These are phyloP conservation scores for Emergomyces pasteurianus DNA, from an alignment of 2,329 filamentous ascomycete genomes.

Conservation along the genomic window DNA sequence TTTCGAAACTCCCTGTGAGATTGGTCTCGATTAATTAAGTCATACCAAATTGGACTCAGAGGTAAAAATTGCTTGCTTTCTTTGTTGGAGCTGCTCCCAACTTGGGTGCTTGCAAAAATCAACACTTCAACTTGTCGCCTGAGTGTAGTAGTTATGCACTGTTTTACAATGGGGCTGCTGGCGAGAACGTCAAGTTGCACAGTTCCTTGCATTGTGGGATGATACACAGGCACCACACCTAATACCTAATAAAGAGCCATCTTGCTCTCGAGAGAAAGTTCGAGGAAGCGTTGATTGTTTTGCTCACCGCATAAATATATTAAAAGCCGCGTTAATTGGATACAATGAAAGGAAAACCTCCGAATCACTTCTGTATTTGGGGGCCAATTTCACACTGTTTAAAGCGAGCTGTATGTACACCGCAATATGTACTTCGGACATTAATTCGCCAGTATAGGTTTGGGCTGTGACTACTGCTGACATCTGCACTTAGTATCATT, in stretches of 20 bases:
- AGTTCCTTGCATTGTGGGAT: background rate
- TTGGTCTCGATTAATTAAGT: background rate
- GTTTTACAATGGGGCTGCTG: background rate
- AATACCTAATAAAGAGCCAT: background rate
- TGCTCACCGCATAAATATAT: background rate
- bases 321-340: background rate
- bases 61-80: background rate
- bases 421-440: background rate
- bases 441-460: background rate
- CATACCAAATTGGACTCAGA: background rate
- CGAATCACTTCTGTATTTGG: background rate
- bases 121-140: background rate
- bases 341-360: background rate
- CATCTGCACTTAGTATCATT: background rate
- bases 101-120: background rate
- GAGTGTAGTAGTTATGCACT: too few species aligned
- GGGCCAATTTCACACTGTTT: background rate
- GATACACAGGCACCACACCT: background rate
- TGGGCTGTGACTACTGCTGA: background rate
- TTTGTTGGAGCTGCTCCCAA: background rate
- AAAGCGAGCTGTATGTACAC: background rate
- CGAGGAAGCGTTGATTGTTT: background rate
- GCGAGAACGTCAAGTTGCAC: background rate
- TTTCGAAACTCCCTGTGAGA: background rate
- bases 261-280: background rate